A percentile compares a stretch with the other conserved stretches of the same genome.
Conservation (phyloP, 176 grass and related monocot species). For the Secale cereale region DNA sequence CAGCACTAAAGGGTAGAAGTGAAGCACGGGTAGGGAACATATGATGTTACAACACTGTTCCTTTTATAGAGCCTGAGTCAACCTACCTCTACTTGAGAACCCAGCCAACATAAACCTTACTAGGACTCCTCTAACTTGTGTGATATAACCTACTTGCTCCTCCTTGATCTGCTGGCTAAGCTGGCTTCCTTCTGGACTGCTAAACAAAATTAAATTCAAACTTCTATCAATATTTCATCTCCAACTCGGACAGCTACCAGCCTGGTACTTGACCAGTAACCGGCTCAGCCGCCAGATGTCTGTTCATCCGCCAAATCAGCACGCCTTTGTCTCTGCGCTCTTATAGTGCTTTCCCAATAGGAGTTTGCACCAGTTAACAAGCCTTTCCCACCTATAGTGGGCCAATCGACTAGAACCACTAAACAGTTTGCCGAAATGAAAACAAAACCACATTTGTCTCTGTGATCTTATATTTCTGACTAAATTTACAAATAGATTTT, state of each 20-base stretch:
- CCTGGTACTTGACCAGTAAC: not conserved
- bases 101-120: not conserved
- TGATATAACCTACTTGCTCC: not conserved
- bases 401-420: not conserved
- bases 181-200: not conserved
- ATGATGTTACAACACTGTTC: not conserved
- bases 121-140: not conserved
- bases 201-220: not conserved
- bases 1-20: not conserved
- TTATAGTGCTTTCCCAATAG: not conserved
- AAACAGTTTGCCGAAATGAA: not conserved
- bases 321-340: not conserved
- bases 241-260: not conserved
- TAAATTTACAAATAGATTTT: not conserved
- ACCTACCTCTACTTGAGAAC: not conserved
- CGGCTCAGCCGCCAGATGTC: not conserved
- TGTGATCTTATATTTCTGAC: not conserved
- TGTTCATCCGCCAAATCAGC: not conserved
- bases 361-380: not conserved
- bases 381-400: not conserved
- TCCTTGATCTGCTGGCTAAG: not conserved
- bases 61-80: not conserved
- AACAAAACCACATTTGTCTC: not conserved
- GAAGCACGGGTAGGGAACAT: not conserved
- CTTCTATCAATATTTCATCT: not conserved